Conservation (phyloP, 139 green algal genomes). For the Spirogloea muscicola region DNA sequence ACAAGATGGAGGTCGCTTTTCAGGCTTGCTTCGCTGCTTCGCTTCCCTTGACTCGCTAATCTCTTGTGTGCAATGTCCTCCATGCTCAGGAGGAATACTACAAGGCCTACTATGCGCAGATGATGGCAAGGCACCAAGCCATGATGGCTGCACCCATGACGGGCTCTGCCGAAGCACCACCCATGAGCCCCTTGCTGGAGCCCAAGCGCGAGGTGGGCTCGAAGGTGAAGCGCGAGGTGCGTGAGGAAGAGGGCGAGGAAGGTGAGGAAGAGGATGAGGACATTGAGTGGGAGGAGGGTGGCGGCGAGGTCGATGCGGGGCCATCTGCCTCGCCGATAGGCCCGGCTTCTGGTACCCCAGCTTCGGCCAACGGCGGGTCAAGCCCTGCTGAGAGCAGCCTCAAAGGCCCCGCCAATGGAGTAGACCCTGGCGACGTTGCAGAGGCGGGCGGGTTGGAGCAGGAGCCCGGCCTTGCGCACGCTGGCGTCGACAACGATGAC, state of each 20-base stretch:
- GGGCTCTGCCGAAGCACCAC: background rate
- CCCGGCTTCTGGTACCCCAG: no score
- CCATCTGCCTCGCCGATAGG: no score
- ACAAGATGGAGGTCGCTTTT: background rate
- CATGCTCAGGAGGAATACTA: conserved; percentile 28
- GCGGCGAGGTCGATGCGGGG: no score
- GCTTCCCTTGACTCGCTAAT: no score
- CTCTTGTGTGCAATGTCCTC: background rate
- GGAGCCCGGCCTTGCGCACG: no score
- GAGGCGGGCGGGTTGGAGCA: no score
- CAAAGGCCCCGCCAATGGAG: no score
- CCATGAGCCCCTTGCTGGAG: background rate
- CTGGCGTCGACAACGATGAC: no score
- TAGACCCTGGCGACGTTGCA: no score
- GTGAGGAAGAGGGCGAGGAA: conserved; percentile 1
- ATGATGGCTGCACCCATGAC: conserved; percentile 2
- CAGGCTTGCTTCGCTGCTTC: no score
- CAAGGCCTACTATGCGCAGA: conserved; percentile 37
- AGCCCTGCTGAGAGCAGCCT: no score
- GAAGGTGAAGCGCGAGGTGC: background rate
- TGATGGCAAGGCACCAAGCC: conserved; percentile 4
- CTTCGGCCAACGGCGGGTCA: no score
- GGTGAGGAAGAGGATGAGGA: conserved; percentile 37
- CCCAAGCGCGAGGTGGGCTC: background rate
- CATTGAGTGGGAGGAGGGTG: conserved; percentile 5